Base-by-base conservation (phyloP, 208 protist genomes). In the Acanthamoeba pearcei region DNA sequence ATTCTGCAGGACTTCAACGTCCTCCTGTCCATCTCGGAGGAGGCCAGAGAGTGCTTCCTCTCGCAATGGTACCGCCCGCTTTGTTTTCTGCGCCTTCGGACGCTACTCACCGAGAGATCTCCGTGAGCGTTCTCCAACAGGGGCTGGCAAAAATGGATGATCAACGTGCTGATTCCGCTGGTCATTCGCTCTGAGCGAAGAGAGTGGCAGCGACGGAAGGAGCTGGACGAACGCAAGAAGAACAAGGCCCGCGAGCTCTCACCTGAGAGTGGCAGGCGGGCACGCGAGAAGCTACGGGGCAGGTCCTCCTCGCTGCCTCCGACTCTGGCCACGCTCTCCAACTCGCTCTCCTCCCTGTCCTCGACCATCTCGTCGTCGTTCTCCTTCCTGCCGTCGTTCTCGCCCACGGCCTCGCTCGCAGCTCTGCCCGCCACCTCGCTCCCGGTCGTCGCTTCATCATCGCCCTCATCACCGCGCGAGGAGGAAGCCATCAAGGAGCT, bases 401-500 rank as follows among this genome's bases (percentile, higher is more conserved):
- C 74, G 22, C 74, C 74, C 3, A 83, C 74, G 17, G 5, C 74
- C 0, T 83, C 74, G 8, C 74, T 83, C 74, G 24, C 74, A 1
- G 24, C 74, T 5, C 74, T 83, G 74, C 46, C 74, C 19, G 42
- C 74, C 27, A 35, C 74, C 15, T 24, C 74, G 35, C 74, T 83
- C 6, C 74, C 74, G 46, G 74, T 83, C 8, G 46, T 83, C 10
- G 74, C 74, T n/a, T 83, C 74, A 5, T 46, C 74, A 83, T 83
- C 74, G 3, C 74, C 74, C 42, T 83, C 74, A 22, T 83, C 74
- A 1, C 60, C 83, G 24, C 51, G 60, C 17, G 83, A 91, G n/a
- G 83, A 91, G 27, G 57, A 91, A 70, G 83, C 83, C 29, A 91
- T 91, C 32, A 91, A 91, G 83, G 83, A 91, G 83, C 83, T 91